A percentile compares a stretch with the other conserved stretches of the same genome.
phyloP scores from a whole-genome alignment of 768 basidiomycete species.

The Auricularia auricula-judae region DNA sequence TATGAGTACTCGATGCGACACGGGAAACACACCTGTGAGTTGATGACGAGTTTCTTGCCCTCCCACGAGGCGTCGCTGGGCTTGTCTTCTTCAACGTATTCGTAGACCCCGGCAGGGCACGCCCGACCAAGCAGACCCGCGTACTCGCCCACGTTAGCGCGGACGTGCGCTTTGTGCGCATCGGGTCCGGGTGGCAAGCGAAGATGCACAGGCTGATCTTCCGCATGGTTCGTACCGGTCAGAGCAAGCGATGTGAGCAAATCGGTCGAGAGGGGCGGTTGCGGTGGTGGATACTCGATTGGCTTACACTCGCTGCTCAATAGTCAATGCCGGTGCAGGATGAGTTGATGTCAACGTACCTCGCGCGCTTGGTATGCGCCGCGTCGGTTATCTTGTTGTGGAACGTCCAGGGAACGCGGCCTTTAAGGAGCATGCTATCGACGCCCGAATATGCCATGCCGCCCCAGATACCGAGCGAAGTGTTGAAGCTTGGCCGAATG shows the following conservation, averaged over 20 bases:
- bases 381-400: conserved; percentile 57
- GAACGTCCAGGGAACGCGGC: conserved; percentile 89
- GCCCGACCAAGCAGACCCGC: conserved; percentile 81
- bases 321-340: not conserved
- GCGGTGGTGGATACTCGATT: conserved; percentile 77
- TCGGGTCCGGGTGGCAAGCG: conserved; percentile 48
- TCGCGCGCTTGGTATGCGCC: conserved; percentile 57
- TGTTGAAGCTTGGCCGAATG: conserved; percentile 79
- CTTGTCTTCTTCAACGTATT: conserved; percentile 71
- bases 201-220: conserved; percentile 89
- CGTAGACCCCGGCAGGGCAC: conserved; percentile 94
- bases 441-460: conserved; percentile 84
- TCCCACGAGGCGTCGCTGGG: conserved; percentile 30
- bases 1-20: not conserved
- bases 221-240: conserved; percentile 93
- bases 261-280: conserved; percentile 87
- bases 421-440: conserved; percentile 75
- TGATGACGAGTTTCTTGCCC: conserved; percentile 88
- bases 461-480: conserved; percentile 69
- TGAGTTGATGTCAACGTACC: conserved; percentile 13
- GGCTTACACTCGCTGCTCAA: conserved; percentile 43
- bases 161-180: conserved; percentile 53
- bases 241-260: conserved; percentile 81
- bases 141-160: conserved; percentile 63
- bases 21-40: conserved; percentile 64